A percentile compares a stretch with the other conserved stretches of the same genome.
Conservation (phyloP, 1,284 basidiomycete genomes). For the Mycena citricolor region DNA sequence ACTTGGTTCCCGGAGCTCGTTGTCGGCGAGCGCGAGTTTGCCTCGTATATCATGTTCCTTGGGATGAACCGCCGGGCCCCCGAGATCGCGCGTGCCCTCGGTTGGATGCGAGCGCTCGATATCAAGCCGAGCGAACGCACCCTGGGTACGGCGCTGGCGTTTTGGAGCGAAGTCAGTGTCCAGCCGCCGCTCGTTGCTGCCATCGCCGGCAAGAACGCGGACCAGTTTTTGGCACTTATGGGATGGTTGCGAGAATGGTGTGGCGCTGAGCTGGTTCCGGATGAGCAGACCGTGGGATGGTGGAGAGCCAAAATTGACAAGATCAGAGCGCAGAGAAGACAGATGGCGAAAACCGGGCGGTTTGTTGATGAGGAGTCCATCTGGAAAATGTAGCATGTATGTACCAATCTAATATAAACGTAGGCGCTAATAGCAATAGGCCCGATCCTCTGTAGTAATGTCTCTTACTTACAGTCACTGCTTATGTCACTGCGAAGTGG, state of each 20-base stretch:
- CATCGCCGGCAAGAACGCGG: conserved; percentile 29
- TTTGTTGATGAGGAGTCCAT: conserved; percentile 11
- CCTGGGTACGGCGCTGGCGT: conserved; percentile 62
- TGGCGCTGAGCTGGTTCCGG: conserved; percentile 50
- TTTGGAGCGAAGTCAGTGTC: conserved; percentile 70
- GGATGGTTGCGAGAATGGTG: conserved; percentile 73
- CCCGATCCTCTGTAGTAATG: no score
- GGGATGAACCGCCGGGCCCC: conserved; percentile 47
- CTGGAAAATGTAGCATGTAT: no score
- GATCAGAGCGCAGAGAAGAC: conserved; percentile 40
- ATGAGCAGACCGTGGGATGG: conserved; percentile 33
- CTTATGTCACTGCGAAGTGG: no score
- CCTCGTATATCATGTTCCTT: conserved; percentile 65
- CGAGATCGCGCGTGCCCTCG: conserved; percentile 70
- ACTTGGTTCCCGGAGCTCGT: conserved; percentile 43
- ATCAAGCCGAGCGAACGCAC: conserved; percentile 56
- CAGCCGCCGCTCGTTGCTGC: conserved; percentile 57
- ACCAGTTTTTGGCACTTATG: conserved; percentile 50
- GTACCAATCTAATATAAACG: no score
- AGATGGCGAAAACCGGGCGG: conserved; percentile 16
- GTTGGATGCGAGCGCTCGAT: conserved; percentile 72
- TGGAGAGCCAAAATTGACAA: conserved; percentile 47
- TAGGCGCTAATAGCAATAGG: no score
- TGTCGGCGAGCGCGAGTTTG: conserved; percentile 41
- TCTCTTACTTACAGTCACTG: no score